Conservation (phyloP, 768 basidiomycete genomes). For the Termitomyces bulborhizus region DNA sequence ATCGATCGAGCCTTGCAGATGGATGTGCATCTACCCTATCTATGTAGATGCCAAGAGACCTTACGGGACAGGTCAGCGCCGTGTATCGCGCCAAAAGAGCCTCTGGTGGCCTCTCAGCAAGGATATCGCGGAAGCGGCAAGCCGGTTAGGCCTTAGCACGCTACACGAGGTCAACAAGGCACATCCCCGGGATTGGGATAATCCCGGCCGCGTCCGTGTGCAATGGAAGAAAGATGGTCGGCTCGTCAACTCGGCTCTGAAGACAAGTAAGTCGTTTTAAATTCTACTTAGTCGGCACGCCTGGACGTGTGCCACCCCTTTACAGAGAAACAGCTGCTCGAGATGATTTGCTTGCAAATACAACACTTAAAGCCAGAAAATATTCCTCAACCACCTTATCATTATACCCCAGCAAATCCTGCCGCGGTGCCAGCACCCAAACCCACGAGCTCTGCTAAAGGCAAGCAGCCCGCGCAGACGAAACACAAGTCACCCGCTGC, state of each 20-base stretch:
- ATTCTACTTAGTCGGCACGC: neutral
- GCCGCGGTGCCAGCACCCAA: constrained; percentile 24
- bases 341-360: constrained; percentile 68
- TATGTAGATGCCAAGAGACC: constrained; percentile 95
- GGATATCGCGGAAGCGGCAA: constrained; percentile 84
- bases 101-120: constrained; percentile 96
- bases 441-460: constrained; percentile 33
- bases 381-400: constrained; percentile 60
- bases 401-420: constrained; percentile 22
- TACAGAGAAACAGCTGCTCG: constrained; percentile 74
- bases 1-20: constrained; percentile 40
- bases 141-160: constrained; percentile 67
- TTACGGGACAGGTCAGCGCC: constrained; percentile 75
- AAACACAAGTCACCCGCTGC: constrained; percentile 39
- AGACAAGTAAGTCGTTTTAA: constrained; percentile 56
- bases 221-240: constrained; percentile 82
- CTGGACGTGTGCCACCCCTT: neutral
- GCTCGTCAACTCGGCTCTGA: constrained; percentile 61
- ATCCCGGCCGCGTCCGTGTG: constrained; percentile 91
- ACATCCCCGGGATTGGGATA: constrained; percentile 97
- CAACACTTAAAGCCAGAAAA: constrained; percentile 69
- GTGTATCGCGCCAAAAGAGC: constrained; percentile 71
- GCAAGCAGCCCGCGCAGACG: constrained; percentile 42
- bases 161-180: constrained; percentile 87
- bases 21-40: constrained; percentile 95